Percentiles rank a stretch among this genome's conserved stretches.
These are phyloP conservation scores for Aquilaria yunnanensis DNA, from an alignment of 345 rosid species.

Conservation along the genomic window DNA sequence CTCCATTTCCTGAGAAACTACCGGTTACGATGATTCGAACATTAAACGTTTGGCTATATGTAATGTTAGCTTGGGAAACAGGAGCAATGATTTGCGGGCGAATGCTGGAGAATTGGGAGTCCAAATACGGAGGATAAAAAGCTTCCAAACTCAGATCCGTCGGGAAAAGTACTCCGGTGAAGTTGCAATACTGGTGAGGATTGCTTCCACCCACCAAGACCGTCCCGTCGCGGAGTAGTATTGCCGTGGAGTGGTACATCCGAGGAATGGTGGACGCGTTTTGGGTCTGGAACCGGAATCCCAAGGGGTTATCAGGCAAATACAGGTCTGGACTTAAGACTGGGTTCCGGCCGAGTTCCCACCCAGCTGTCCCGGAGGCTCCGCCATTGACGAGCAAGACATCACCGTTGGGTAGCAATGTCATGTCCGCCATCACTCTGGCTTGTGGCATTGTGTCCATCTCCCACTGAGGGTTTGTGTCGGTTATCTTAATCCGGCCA, in stretches of 20 bases:
- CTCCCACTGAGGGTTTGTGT: slow-evolving; percentile 17
- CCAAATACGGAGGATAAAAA: slow-evolving; percentile 39
- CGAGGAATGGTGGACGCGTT: slow-evolving; percentile 31
- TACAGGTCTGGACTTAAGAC: slow-evolving; percentile 21
- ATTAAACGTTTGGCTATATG: slow-evolving; percentile 13
- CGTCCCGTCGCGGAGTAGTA: slow-evolving; percentile 37
- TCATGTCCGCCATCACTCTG: slow-evolving; percentile 49
- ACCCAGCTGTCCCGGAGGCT: slow-evolving; percentile 27
- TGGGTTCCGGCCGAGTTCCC: slow-evolving; percentile 14
- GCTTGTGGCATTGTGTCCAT: slow-evolving; percentile 45
- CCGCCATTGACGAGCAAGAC: slow-evolving; percentile 40
- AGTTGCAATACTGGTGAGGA: slow-evolving; percentile 29
- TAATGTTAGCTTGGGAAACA: slow-evolving; percentile 8
- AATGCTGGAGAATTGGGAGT: slow-evolving; percentile 6
- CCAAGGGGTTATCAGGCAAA: neutral
- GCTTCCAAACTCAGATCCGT: slow-evolving; percentile 40
- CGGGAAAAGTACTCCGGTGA: slow-evolving; percentile 21
- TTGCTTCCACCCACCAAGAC: slow-evolving; percentile 40
- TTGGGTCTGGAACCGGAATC: slow-evolving; percentile 17
- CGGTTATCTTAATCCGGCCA: slow-evolving; percentile 22
- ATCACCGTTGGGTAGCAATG: slow-evolving; percentile 40
- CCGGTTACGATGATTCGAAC: slow-evolving; percentile 10
- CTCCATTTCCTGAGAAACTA: slow-evolving; percentile 1
- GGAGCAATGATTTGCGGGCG: slow-evolving; percentile 18
- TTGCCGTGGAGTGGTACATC: slow-evolving; percentile 39